phyloP scores from a whole-genome alignment of 2,329 filamentous ascomycete species.

The Diaporthe eres region DNA sequence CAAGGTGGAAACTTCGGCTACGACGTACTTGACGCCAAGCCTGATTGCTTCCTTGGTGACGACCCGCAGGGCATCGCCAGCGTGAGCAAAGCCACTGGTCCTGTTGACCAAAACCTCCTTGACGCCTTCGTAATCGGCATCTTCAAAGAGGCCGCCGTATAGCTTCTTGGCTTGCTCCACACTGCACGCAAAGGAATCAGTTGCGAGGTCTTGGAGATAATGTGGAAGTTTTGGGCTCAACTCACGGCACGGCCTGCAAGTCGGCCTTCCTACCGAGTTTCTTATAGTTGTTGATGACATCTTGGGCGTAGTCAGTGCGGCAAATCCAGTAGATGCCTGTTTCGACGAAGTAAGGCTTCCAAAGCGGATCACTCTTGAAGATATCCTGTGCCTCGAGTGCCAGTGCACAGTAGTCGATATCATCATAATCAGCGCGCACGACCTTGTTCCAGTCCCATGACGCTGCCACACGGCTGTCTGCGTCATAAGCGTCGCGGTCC shows the following conservation, averaged over 20 bases:
- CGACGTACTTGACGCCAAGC: conserved; percentile 71
- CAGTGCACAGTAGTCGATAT: conserved; percentile 73
- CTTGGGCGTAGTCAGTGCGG: conserved; percentile 62
- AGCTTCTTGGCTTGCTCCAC: conserved; percentile 62
- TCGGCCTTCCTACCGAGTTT: conserved; percentile 57
- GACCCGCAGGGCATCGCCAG: conserved; percentile 68
- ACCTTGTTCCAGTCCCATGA: conserved; percentile 84
- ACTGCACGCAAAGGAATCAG: background rate
- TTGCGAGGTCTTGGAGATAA: background rate
- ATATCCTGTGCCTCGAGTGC: conserved; percentile 76
- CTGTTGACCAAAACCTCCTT: conserved; percentile 73
- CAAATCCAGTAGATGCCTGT: conserved; percentile 72
- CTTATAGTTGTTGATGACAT: conserved; percentile 68
- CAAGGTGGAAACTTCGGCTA: conserved; percentile 64
- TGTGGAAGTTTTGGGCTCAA: background rate
- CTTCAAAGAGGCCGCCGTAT: conserved; percentile 71
- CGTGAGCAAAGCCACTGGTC: conserved; percentile 75
- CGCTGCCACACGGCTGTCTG: conserved; percentile 66
- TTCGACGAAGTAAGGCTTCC: conserved; percentile 70
- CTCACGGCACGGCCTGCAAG: conserved; percentile 57
- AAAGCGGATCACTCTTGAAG: conserved; percentile 71
- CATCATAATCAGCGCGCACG: conserved; percentile 77
- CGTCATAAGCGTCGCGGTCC: conserved; percentile 68
- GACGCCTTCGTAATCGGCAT: conserved; percentile 71
- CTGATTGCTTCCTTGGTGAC: conserved; percentile 67